These are phyloP conservation scores for Trichoderma sp. DNA, from an alignment of 2,329 filamentous ascomycete genomes.

Conservation along the genomic window DNA sequence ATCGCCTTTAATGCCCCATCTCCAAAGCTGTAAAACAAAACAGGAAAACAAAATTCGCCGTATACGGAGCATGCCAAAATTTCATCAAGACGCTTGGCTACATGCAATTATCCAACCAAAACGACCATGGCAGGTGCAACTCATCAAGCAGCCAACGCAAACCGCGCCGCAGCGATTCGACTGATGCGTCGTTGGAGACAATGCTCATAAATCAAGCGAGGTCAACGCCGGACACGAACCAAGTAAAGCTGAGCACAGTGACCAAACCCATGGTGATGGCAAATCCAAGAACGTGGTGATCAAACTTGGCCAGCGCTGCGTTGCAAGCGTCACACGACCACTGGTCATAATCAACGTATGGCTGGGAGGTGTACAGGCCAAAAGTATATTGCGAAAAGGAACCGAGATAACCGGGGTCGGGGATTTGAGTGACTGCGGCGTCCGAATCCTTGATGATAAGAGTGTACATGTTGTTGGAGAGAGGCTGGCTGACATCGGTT, in stretches of 20 bases:
- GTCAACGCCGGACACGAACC: constrained; percentile 60
- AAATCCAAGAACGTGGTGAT: constrained; percentile 52
- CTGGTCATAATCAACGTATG: constrained; percentile 53
- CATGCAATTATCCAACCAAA: background rate
- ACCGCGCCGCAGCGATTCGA: background rate
- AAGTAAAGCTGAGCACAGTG: constrained; percentile 63
- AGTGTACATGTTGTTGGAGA: constrained; percentile 59
- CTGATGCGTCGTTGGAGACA: background rate
- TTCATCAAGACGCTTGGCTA: background rate
- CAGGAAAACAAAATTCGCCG: background rate
- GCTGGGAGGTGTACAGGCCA: constrained; percentile 56
- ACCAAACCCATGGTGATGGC: constrained; percentile 56
- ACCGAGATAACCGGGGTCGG: constrained; percentile 58
- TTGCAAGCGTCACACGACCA: constrained; percentile 64
- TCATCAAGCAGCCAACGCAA: background rate
- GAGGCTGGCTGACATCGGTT: constrained; percentile 47
- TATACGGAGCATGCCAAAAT: background rate
- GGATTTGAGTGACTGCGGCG: constrained; percentile 49
- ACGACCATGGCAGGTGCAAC: background rate
- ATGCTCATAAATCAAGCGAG: constrained; percentile 33
- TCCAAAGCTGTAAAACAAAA: constrained; percentile 7
- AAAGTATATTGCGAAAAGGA: constrained; percentile 54
- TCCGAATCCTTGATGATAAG: constrained; percentile 64
- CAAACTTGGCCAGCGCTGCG: constrained; percentile 50
- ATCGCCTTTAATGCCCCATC: constrained; percentile 12